Evolutionary conservation across 2,329 filamentous ascomycete species (phyloP).

Genomic region (Zasmidium angulare): DNA sequence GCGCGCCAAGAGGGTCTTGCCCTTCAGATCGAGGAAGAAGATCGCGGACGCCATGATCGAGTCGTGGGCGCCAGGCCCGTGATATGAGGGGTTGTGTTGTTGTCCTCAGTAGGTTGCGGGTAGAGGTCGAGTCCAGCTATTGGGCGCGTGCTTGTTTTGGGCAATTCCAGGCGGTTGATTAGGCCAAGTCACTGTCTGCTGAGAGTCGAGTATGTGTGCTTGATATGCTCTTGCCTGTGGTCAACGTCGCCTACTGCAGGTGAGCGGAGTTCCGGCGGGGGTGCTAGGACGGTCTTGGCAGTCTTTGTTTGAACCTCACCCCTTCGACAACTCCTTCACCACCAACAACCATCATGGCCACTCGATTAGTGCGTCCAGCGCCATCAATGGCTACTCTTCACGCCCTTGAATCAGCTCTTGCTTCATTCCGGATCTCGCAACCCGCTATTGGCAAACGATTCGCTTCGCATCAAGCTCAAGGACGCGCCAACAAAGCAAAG

Average conservation of each 20-base stretch:
- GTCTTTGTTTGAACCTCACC: slow-evolving; percentile 10
- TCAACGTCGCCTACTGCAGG: neutral
- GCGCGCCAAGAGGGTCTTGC: slow-evolving; percentile 98
- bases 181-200: too few species aligned
- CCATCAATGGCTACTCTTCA: slow-evolving; percentile 30
- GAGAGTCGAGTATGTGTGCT: neutral
- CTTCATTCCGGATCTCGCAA: slow-evolving; percentile 31
- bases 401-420: slow-evolving; percentile 32
- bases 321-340: neutral
- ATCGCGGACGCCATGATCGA: slow-evolving; percentile 86
- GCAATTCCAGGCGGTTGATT: too few species aligned
- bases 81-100: neutral
- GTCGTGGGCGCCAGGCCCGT: slow-evolving; percentile 28
- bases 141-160: neutral
- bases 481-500: slow-evolving; percentile 68
- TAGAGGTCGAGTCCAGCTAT: neutral
- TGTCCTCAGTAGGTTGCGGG: neutral
- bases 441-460: slow-evolving; percentile 41
- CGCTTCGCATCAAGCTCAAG: slow-evolving; percentile 65
- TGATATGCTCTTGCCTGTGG: neutral
- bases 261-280: slow-evolving; percentile 11
- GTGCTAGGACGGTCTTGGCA: slow-evolving; percentile 17
- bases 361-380: slow-evolving; percentile 15
- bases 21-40: slow-evolving; percentile 99
- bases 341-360: slow-evolving; percentile 11